Conservation (phyloP, 2,329 filamentous ascomycete genomes). For the Cyphellophora europaea region DNA sequence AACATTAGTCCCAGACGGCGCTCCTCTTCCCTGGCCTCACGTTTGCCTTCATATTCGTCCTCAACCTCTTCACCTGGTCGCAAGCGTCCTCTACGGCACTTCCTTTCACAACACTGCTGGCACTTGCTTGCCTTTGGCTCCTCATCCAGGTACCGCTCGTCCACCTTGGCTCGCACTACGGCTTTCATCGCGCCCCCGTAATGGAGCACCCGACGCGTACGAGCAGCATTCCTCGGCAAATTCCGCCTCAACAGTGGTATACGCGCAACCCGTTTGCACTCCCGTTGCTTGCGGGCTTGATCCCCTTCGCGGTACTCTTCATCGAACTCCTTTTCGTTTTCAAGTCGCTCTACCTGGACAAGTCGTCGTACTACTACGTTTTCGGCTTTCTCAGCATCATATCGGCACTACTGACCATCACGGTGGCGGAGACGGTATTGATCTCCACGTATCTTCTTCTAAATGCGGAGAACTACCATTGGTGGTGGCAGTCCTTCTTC, state of each 20-base stretch:
- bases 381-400: conserved; percentile 78
- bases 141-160: conserved; percentile 79
- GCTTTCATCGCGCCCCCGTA: conserved; percentile 54
- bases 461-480: conserved; percentile 77
- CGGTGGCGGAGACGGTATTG: conserved; percentile 73
- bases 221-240: conserved; percentile 58
- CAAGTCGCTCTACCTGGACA: conserved; percentile 81
- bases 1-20: conserved; percentile 45
- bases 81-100: conserved; percentile 82
- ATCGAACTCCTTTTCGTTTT: conserved; percentile 83
- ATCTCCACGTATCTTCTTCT: conserved; percentile 76
- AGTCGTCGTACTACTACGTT: conserved; percentile 85
- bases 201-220: conserved; percentile 82
- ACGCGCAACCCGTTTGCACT: conserved; percentile 56
- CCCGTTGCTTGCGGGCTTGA: conserved; percentile 54
- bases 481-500: conserved; percentile 87
- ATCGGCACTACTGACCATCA: conserved; percentile 61
- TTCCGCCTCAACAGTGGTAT: conserved; percentile 71
- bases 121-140: conserved; percentile 67
- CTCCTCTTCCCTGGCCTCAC: conserved; percentile 69
- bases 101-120: conserved; percentile 69
- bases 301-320: conserved; percentile 81
- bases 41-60: conserved; percentile 65
- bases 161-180: conserved; percentile 69
- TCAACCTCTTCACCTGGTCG: conserved; percentile 85